Conservation (phyloP, 305 asterid genomes). For the Fraxinus angustifolia region DNA sequence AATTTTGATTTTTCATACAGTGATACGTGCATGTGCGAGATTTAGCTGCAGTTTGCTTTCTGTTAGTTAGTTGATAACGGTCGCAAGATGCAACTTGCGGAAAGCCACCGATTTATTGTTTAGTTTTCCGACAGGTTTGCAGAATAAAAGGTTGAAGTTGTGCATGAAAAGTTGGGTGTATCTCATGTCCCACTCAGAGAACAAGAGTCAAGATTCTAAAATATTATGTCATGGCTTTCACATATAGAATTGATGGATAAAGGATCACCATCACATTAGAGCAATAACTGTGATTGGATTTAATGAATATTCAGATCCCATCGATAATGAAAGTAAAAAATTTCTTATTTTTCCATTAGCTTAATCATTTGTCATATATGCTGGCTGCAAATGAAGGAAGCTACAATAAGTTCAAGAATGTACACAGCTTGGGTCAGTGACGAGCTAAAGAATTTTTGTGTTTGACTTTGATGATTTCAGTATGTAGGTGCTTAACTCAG, state of each 20-base stretch:
- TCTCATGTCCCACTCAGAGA: background rate
- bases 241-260: background rate
- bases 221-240: background rate
- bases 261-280: background rate
- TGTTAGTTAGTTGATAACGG: background rate
- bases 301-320: background rate
- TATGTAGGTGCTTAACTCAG: background rate
- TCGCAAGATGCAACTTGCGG: background rate
- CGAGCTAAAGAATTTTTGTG: background rate
- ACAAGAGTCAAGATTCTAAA: background rate
- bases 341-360: background rate
- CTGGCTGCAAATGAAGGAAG: background rate
- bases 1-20: background rate
- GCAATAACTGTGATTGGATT: background rate
- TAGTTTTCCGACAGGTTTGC: background rate
- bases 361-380: background rate
- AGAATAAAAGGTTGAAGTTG: background rate
- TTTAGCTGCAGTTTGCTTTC: background rate
- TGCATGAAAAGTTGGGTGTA: background rate
- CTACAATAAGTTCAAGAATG: background rate
- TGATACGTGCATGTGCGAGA: background rate
- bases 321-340: background rate
- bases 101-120: background rate
- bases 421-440: background rate
- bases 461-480: background rate